Evolutionary conservation across 208 protist genomes (phyloP), one percentile per base, ranked within the genome.

Genomic region (Trypanosoma mega): DNA sequence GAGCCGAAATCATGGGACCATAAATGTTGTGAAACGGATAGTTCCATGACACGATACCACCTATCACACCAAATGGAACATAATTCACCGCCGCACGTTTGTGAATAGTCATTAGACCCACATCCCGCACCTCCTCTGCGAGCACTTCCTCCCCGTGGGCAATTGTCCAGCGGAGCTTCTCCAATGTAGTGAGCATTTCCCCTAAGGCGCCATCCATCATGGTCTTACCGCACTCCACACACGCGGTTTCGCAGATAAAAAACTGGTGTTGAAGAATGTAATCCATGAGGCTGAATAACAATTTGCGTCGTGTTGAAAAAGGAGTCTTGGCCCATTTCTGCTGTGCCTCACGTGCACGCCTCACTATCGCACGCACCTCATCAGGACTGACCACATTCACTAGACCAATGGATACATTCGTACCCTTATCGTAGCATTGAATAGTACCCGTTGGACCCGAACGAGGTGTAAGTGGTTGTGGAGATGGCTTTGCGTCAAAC

Each of bases 11-110:
- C 79, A 97, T 91, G 58, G 90, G 90, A 21, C 86, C 88, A 64
- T 89, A 92, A 60, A 97, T 90, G 80, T 97, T 98, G 72, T 98
- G 95, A 64, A 98, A 96, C 12, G 97, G 95, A 75, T 98, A 98
- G 76, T 98, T 98, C 88, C 87, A 97, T 52, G 91, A 92, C 26
- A 96, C 86, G 59, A 97, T 96, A 31, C 86, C 90, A 49, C 89
- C 92, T 65, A 97, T 86, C 60, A 97, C 92, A 36, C 90, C 90
- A 59, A 95, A 89, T 14, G 92, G 92, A 12, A 91, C 75, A 70
- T 94, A 95, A 55, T 76, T 78, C 41, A 97, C 82, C 54, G 72
- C 52, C 36, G 88, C 86, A 26, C 82, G 78, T 75, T 97, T 97
- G 77, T 93, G 83, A 56, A 97, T 82, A 18, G 85, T 93, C 70